Conservation (phyloP, 352 stramenopile genomes). For the Phytophthora boehmeriae region DNA sequence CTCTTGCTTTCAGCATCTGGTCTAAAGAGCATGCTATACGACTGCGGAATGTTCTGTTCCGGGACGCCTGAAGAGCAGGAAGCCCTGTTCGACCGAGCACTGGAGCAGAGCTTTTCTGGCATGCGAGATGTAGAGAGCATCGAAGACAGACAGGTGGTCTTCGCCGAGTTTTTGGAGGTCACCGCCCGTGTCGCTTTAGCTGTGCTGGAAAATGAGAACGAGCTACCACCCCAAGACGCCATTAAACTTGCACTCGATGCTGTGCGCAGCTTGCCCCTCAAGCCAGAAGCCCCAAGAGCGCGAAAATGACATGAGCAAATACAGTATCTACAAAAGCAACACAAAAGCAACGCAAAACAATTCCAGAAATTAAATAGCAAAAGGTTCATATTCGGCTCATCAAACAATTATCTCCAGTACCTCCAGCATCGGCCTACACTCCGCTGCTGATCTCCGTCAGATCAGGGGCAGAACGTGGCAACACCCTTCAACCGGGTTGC, state of each 20-base stretch:
- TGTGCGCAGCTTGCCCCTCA: conserved; percentile 57
- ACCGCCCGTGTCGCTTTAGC: conserved; percentile 63
- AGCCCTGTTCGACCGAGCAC: conserved; percentile 56
- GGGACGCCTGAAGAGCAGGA: conserved; percentile 63
- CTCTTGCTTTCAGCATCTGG: conserved; percentile 46
- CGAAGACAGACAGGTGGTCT: conserved; percentile 63
- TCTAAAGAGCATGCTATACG: conserved; percentile 74
- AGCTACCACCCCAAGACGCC: conserved; percentile 61
- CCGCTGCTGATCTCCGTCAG: background rate
- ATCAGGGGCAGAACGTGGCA: conserved; percentile 4
- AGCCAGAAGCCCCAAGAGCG: conserved; percentile 12
- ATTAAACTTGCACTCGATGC: conserved; percentile 83
- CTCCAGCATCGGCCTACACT: background rate
- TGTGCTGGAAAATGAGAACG: conserved; percentile 60
- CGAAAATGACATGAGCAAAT: conserved; percentile 38
- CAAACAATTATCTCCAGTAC: conserved; percentile 9
- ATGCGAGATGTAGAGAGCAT: conserved; percentile 36
- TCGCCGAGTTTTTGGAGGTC: conserved; percentile 79
- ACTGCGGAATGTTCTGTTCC: conserved; percentile 79
- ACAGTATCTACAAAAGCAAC: conserved; percentile 3
- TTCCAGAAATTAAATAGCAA: conserved; percentile 1
- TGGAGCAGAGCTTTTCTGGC: conserved; percentile 69
- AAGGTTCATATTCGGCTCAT: conserved; percentile 11
- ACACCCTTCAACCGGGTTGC: conserved; percentile 28
- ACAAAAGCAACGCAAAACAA: background rate